Base-by-base conservation (phyloP, 2,329 filamentous ascomycete genomes). In the Alternaria tenuissima region DNA sequence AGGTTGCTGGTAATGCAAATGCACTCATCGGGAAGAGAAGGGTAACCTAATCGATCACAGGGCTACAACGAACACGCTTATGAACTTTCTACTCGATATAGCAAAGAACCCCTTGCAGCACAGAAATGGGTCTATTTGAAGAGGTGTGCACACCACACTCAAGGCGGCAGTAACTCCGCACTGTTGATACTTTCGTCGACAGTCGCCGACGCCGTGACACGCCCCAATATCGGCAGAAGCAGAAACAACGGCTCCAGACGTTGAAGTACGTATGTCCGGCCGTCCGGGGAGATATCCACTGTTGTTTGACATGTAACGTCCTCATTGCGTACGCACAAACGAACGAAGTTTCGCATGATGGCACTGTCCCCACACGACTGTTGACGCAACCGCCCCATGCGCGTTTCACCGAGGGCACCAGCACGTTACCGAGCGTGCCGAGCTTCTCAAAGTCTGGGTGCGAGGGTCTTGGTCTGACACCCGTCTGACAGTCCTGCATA, bases 401-500 rank as follows among this genome's bases (percentile, higher is more conserved):
- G 38, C 52, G 44, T 59, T 51, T 56, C 57, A 56, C 57, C 46
- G 46, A 30, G 16, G 18, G 28, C 24, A 32, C 39, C 38, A 46
- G 38, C 24, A 56, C 24, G 24, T 47, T 56, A 49, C 57, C 38
- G 42, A 26, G 46, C 32, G 20, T 24, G 32, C 18, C 34, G 28
- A 36, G 57, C 30, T 56, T 34, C 44, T 49, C 44, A 38, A 51
- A 59, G 26, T 49, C 24, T 59, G 52, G 52, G 39, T 42, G 38
- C 39, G 44, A 59, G 32, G 28, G 26, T 34, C 38, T 49, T 56
- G 38, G 52, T 56, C 52, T 59, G 57, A 51, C 57, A 59, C 52
- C 44, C 44, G 46, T 59, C 47, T 56, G 52, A 55, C 52, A 48
- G 38, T 49, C 42, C 30, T 59, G 52, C 57, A 55, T 55, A 51